Evolutionary conservation across 176 grass and related monocot species (phyloP).

Genomic region (Carex kokanica): DNA sequence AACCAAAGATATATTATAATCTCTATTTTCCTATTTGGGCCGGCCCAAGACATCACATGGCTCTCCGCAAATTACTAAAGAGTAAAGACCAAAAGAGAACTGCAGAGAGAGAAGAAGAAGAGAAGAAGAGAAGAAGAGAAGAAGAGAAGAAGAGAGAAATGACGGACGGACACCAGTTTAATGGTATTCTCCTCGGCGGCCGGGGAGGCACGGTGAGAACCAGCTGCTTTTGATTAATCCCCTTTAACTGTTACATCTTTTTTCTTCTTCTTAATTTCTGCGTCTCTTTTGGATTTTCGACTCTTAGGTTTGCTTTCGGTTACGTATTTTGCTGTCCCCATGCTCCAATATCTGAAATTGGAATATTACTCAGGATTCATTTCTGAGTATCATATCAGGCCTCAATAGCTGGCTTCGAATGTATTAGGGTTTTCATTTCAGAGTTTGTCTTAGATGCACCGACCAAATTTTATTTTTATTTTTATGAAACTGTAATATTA

Average conservation of each 20-base stretch:
- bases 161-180: conserved; percentile 66
- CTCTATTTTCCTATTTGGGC: not conserved
- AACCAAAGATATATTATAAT: too few relatives aligned
- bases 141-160: conserved; percentile 24
- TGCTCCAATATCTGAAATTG: not conserved
- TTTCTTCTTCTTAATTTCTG: not conserved
- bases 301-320: not conserved
- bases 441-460: not conserved
- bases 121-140: not conserved
- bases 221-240: not conserved
- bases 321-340: not conserved
- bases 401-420: not conserved
- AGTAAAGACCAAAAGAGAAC: not conserved
- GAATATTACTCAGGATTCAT: not conserved
- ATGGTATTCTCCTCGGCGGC: conserved; percentile 74
- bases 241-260: not conserved
- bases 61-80: not conserved
- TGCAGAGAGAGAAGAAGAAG: not conserved
- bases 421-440: not conserved
- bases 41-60: not conserved
- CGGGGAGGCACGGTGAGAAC: conserved; percentile 64
- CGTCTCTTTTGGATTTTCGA: not conserved
- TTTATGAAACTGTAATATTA: not conserved
- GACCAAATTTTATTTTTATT: not conserved
- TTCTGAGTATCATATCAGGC: conserved; percentile 1